Conservation (phyloP, 164 flowering plant genomes). For the Chimonanthus praecox region DNA sequence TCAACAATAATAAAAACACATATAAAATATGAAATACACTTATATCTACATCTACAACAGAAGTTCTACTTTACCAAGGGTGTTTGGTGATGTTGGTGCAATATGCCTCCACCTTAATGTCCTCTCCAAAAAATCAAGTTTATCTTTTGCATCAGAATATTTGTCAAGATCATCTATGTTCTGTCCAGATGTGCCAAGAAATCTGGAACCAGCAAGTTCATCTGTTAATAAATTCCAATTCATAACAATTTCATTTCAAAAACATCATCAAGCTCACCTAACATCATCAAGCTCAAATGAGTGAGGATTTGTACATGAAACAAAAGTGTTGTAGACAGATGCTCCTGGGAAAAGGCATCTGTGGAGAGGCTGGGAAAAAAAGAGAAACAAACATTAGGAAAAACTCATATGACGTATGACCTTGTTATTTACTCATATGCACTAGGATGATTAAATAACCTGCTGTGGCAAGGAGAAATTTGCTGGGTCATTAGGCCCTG, state of each 20-base stretch:
- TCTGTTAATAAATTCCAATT: neutral
- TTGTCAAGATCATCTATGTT: slow-evolving; percentile 84
- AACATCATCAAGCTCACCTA: slow-evolving; percentile 36
- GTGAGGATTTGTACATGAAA: slow-evolving; percentile 91
- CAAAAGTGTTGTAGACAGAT: slow-evolving; percentile 71
- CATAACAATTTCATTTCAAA: neutral
- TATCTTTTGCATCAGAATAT: slow-evolving; percentile 70
- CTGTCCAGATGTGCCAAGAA: slow-evolving; percentile 96
- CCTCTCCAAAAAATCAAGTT: slow-evolving; percentile 85
- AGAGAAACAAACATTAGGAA: slow-evolving; percentile 10
- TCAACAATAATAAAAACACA: too few species aligned
- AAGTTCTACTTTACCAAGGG: slow-evolving; percentile 51
- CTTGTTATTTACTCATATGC: neutral
- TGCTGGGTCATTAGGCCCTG: slow-evolving; percentile 85
- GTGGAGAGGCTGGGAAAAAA: slow-evolving; percentile 61
- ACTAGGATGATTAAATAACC: slow-evolving; percentile 36
- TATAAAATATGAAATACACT: too few species aligned
- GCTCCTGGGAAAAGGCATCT: slow-evolving; percentile 92
- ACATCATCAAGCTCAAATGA: slow-evolving; percentile 69
- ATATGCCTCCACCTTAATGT: slow-evolving; percentile 94
- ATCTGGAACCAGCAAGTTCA: slow-evolving; percentile 34
- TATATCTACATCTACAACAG: too few species aligned
- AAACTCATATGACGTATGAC: neutral
- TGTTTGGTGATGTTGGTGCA: slow-evolving; percentile 95
- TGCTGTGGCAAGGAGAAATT: slow-evolving; percentile 91